A percentile compares a stretch with the other conserved stretches of the same genome.
phyloP scores from a whole-genome alignment of 495 filamentous ascomycete genomes.

The Aspergillus bridgeri region DNA sequence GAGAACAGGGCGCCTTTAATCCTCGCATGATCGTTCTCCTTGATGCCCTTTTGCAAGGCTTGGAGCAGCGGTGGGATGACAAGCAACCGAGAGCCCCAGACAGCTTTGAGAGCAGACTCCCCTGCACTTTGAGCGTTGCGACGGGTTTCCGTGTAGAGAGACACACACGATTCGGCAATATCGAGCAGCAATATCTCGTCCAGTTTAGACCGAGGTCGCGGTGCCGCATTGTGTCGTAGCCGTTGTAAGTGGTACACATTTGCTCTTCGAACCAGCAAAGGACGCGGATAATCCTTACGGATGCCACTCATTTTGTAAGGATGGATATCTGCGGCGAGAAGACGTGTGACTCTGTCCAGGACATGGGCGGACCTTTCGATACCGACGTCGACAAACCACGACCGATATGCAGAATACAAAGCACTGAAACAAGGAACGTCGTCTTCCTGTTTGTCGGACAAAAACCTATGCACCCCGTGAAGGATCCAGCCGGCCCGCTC shows the following conservation, averaged over 20 bases:
- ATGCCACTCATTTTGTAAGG: constrained; percentile 93
- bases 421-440: constrained; percentile 93
- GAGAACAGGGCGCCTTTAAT: constrained; percentile 95
- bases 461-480: constrained; percentile 78
- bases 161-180: constrained; percentile 85
- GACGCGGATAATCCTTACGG: constrained; percentile 87
- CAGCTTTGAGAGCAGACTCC: constrained; percentile 89
- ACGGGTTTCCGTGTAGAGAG: constrained; percentile 92
- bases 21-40: constrained; percentile 74
- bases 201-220: constrained; percentile 76
- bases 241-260: constrained; percentile 94
- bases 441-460: constrained; percentile 83
- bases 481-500: constrained; percentile 75
- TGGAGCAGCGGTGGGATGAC: constrained; percentile 84
- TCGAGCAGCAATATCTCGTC: constrained; percentile 82
- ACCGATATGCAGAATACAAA: constrained; percentile 84
- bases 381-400: constrained; percentile 97
- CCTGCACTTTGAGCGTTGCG: constrained; percentile 87
- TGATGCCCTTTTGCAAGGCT: constrained; percentile 76
- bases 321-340: constrained; percentile 79
- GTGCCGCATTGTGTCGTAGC: constrained; percentile 84
- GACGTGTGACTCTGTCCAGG: constrained; percentile 76
- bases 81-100: constrained; percentile 79
- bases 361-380: constrained; percentile 94
- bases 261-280: constrained; percentile 82